Conservation (phyloP, 106 monocot species). For the Triglochin maritima region DNA sequence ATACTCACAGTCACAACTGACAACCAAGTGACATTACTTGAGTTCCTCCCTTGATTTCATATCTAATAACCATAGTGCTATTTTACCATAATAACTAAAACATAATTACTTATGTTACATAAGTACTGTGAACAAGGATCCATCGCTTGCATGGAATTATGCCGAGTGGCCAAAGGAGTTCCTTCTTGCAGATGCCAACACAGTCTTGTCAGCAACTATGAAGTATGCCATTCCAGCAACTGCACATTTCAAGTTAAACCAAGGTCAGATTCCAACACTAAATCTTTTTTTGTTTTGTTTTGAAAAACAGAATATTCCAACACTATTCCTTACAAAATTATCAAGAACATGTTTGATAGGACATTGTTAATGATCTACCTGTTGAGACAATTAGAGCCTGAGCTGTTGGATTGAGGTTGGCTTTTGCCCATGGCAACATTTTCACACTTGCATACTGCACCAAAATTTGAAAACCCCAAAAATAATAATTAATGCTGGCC, state of each 20-base stretch:
- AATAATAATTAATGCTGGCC: neutral
- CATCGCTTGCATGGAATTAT: neutral
- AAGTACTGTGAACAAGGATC: too few relatives aligned
- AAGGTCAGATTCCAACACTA: neutral
- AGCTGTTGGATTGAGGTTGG: slow-evolving; percentile 71
- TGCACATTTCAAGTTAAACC: slow-evolving; percentile 4
- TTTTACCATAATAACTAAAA: too few relatives aligned
- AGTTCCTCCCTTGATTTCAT: too few relatives aligned
- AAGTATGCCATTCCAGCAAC: slow-evolving; percentile 81
- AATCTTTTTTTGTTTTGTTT: too few relatives aligned
- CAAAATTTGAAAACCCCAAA: neutral
- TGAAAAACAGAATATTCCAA: too few relatives aligned
- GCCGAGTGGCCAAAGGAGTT: slow-evolving; percentile 40
- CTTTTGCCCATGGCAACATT: slow-evolving; percentile 86
- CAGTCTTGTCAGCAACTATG: slow-evolving; percentile 82
- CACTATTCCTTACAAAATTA: too few relatives aligned
- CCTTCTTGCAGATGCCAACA: slow-evolving; percentile 65
- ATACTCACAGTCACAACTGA: too few relatives aligned
- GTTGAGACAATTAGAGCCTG: slow-evolving; percentile 87
- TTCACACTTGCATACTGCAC: slow-evolving; percentile 67
- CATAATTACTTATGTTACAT: too few relatives aligned
- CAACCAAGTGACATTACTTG: too few relatives aligned
- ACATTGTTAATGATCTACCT: slow-evolving; percentile 14
- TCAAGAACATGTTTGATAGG: too few relatives aligned
- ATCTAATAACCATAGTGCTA: too few relatives aligned